Base-by-base conservation (phyloP, 768 basidiomycete species). In the Amanita fuliginea region DNA sequence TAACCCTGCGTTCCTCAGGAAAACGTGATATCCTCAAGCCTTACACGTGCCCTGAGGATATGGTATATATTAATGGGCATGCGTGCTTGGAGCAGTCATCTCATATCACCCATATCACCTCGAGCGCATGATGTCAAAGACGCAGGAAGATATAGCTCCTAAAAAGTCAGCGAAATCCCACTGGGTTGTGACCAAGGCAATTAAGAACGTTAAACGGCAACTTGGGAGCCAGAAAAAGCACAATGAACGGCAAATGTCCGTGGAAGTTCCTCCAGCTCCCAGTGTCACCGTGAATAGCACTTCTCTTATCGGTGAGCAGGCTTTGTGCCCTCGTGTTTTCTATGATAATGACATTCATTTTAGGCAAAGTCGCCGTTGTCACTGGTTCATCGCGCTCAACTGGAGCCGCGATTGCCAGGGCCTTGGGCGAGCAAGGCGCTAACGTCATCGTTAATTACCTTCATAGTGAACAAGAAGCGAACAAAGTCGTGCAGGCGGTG, bases 331-430 rank as follows among this genome's bases (percentile, higher is more conserved):
- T 6, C 7, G 8, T 16, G 19, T 11, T 36, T n/a, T 21, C 21
- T 8, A 16, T 26, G 37, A 40, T 32, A 8, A 33, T 39, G 37
- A 16, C 2, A 8, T 14, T 39, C 13, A n/a, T 54, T 42, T 14
- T 51, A 68, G 74, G 72, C 16, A 77, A 75, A 62, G 67, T 75
- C n/a, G 75, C 75, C n/a, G 61, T 81, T 42, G 71, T 81, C 35
- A 81, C 80, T 14, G 78, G 79, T 26, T 78, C 78, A 5, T 80
- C 80, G 11, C 73, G 77, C 9, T 72, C 70, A 14, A 81, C 78
- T 22, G 80, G 79, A 33, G 80, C 78, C 0, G 69, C 75, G 11
- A 71, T 80, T 49, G 78, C 77, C 2, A 63, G 60, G 35, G 65
- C 67, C 36, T 68, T 82, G n/a, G 80, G 74, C 13, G 68, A 66